phyloP scores from a whole-genome alignment of 331 rosid species.

The Prunus yedoensis region DNA sequence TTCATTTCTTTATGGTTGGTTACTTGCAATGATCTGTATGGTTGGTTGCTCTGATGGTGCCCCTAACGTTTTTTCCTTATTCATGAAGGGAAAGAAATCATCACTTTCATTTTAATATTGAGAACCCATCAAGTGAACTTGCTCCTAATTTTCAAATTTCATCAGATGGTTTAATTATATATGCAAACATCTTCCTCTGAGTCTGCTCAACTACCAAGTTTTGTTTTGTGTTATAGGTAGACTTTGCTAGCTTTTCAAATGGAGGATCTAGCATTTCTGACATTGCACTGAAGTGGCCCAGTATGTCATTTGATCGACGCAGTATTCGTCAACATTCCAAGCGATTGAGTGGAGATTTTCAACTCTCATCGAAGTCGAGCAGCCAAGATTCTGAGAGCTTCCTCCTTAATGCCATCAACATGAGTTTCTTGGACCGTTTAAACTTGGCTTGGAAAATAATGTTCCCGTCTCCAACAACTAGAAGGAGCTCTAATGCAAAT shows the following conservation, averaged over 20 bases:
- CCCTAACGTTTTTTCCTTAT: neutral
- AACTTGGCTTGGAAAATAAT: conserved; percentile 92
- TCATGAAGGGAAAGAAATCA: neutral
- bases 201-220: conserved; percentile 5
- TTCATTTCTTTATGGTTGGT: neutral
- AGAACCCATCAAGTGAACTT: neutral
- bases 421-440: conserved; percentile 87
- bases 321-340: conserved; percentile 36
- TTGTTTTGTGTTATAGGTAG: conserved; percentile 46
- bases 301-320: conserved; percentile 34
- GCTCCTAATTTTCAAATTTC: neutral
- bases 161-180: neutral
- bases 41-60: neutral
- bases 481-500: conserved; percentile 74
- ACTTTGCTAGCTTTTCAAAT: conserved; percentile 37
- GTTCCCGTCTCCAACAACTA: conserved; percentile 68
- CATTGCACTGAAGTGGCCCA: conserved; percentile 41
- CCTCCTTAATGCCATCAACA: conserved; percentile 80
- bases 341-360: conserved; percentile 40
- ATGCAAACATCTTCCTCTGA: conserved; percentile 1
- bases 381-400: conserved; percentile 69
- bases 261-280: conserved; percentile 48
- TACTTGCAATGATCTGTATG: neutral
- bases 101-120: neutral
- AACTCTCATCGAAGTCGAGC: conserved; percentile 40